phyloP scores from a whole-genome alignment of 1,139 yeast genomes.

The Suhomyces kunorum region DNA sequence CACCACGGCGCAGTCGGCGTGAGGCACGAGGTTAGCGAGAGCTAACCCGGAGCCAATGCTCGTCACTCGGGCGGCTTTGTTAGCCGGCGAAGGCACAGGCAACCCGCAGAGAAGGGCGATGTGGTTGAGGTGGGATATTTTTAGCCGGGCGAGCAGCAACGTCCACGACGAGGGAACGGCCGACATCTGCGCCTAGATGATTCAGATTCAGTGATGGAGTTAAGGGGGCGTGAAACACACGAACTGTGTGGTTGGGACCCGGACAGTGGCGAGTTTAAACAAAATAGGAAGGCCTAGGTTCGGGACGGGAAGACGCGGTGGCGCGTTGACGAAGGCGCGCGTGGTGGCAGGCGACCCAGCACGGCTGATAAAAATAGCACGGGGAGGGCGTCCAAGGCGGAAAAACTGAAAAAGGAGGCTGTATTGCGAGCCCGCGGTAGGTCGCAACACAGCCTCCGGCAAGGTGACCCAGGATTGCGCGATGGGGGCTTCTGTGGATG shows the following conservation, averaged over 20 bases:
- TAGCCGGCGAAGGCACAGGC: constrained; percentile 26
- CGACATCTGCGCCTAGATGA: too few relatives aligned
- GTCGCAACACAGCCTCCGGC: constrained; percentile 13
- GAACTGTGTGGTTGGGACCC: too few relatives aligned
- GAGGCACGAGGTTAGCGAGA: constrained; percentile 15
- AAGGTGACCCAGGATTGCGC: constrained; percentile 8
- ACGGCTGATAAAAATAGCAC: constrained; percentile 3
- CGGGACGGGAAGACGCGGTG: too few relatives aligned
- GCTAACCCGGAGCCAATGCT: constrained; percentile 26
- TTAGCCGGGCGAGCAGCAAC: constrained; percentile 14
- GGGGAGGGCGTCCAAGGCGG: constrained; percentile 1
- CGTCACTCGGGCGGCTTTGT: constrained; percentile 30
- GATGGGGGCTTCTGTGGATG: constrained; percentile 8
- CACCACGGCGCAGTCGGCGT: constrained; percentile 22
- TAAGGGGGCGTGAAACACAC: too few relatives aligned
- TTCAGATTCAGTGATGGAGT: too few relatives aligned
- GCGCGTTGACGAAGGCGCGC: too few relatives aligned
- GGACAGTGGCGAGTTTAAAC: too few relatives aligned
- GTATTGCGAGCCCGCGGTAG: constrained; percentile 6
- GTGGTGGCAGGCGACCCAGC: background rate
- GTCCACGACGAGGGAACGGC: background rate
- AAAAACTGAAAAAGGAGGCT: constrained; percentile 10
- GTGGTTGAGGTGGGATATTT: constrained; percentile 28
- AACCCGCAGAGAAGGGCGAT: constrained; percentile 40
- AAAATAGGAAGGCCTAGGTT: background rate